A percentile compares a stretch with the other conserved stretches of the same genome.
Evolutionary conservation across 2,329 filamentous ascomycete species (phyloP).

Genomic region (Alternaria metachromatica): DNA sequence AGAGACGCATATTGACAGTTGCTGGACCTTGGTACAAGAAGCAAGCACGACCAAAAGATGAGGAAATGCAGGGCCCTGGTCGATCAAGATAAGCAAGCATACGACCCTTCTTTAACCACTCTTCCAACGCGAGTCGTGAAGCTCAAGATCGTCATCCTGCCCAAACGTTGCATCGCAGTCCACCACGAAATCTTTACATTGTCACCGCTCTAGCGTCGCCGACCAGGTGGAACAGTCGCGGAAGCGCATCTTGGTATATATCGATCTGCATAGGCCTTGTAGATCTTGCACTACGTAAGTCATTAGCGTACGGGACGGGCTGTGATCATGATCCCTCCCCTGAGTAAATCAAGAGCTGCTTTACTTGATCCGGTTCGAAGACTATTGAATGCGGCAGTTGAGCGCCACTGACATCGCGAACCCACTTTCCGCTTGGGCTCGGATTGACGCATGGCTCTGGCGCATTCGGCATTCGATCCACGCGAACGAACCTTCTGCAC

Average conservation of each 20-base stretch:
- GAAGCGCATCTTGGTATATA: constrained; percentile 2
- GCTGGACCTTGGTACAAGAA: not conserved
- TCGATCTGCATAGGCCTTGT: not conserved
- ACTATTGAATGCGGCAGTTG: not conserved
- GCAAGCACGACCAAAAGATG: not conserved
- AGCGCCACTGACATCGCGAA: not conserved
- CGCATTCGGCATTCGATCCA: not conserved
- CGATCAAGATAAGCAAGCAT: not conserved
- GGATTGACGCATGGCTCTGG: not conserved
- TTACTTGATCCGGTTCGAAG: not conserved
- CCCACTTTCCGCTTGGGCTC: not conserved
- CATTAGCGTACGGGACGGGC: not conserved
- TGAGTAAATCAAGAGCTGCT: not conserved
- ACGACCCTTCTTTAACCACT: not conserved
- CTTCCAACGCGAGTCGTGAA: constrained; percentile 3
- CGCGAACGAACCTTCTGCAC: not conserved
- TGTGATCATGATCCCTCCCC: not conserved
- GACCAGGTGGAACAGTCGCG: not conserved
- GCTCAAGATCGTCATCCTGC: not conserved
- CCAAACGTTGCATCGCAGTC: not conserved
- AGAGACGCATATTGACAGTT: constrained; percentile 15
- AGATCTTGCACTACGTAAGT: not conserved
- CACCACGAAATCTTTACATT: not conserved
- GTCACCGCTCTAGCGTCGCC: not conserved
- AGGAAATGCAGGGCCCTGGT: not conserved